Base-by-base conservation (phyloP, 129 eudicot genomes). In the Arctium minus region DNA sequence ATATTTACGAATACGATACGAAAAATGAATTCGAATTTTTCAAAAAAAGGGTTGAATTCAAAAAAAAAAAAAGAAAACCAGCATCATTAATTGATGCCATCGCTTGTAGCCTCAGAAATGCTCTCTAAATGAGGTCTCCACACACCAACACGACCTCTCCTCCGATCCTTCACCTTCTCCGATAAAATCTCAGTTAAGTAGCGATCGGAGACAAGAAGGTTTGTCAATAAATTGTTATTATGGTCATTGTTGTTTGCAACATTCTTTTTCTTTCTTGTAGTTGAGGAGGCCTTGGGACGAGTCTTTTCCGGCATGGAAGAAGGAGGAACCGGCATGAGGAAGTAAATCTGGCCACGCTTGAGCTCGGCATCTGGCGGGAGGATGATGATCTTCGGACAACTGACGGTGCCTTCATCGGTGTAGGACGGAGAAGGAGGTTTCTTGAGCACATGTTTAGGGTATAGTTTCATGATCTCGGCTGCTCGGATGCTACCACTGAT, bases 121-220 rank as follows among this genome's bases (percentile, higher is more conserved):
- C 98, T 92, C 83, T 95, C 97, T 65, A 95, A 85, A 79, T 87
- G 98, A 48, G 98, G 98, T 70, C 97, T 85, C 98, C 98, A 95
- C 11, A 95, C 94, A 4, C 90, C 92, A 13, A 82, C 88, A 27
- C 98, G 89, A 32, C 98, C 97, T 72, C 92, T 83, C 84, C 98
- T 89, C 36, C 89, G 87, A 82, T 95, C 97, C 84, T 88, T 86
- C 10, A 88, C 90, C 78, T 90, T 92, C 74, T 95, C 97, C n/a
- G 96, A 91, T 29, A 95, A 73, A 53, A 95, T 91, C 69, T 95
- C 97, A 17, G 88, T 87, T 81, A 95, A 86, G 68, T 95, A 95
- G 64, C 87, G 87, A 84, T 95, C 98, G 3, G 92, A 88, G 17
- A 87, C 77, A 17, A 91, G 87, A 48, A 85, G 72, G 40, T 89